These are phyloP conservation scores for Suhomyces atakaporum DNA, from an alignment of 1,139 yeast genomes.

Conservation along the genomic window DNA sequence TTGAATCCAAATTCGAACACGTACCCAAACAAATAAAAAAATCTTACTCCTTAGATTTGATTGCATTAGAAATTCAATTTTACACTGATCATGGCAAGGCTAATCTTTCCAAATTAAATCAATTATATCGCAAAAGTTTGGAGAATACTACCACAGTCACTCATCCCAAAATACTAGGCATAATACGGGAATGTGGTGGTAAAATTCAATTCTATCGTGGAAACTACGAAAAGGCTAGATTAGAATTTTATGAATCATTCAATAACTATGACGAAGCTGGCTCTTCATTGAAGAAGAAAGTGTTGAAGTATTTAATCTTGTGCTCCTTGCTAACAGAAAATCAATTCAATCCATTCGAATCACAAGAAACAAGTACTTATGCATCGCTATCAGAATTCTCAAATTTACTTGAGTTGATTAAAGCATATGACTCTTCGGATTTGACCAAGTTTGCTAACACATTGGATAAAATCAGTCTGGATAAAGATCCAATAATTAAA, in stretches of 20 bases:
- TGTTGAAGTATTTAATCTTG: slow-evolving; percentile 62
- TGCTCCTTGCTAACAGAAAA: slow-evolving; percentile 66
- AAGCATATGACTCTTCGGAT: slow-evolving; percentile 34
- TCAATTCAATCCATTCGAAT: slow-evolving; percentile 66
- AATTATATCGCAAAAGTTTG: slow-evolving; percentile 51
- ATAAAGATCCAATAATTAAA: slow-evolving; percentile 25
- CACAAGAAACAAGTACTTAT: slow-evolving; percentile 57
- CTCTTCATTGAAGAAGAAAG: slow-evolving; percentile 53
- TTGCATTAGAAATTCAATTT: slow-evolving; percentile 65
- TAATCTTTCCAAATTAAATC: slow-evolving; percentile 43
- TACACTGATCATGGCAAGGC: slow-evolving; percentile 31
- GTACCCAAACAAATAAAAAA: slow-evolving; percentile 48
- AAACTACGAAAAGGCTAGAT: slow-evolving; percentile 62
- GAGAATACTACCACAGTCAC: slow-evolving; percentile 64
- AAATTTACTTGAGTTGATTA: slow-evolving; percentile 31
- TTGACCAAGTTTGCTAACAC: slow-evolving; percentile 23
- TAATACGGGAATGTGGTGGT: slow-evolving; percentile 75
- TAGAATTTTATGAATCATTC: slow-evolving; percentile 71
- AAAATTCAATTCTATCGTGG: slow-evolving; percentile 62
- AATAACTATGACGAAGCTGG: slow-evolving; percentile 82
- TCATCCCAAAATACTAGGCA: slow-evolving; percentile 72
- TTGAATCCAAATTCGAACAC: slow-evolving; percentile 41
- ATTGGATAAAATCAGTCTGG: slow-evolving; percentile 18
- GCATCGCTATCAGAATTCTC: slow-evolving; percentile 38
- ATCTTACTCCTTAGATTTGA: slow-evolving; percentile 57